Conservation (phyloP, 176 grass and related monocot species). For the Musa acuminata region DNA sequence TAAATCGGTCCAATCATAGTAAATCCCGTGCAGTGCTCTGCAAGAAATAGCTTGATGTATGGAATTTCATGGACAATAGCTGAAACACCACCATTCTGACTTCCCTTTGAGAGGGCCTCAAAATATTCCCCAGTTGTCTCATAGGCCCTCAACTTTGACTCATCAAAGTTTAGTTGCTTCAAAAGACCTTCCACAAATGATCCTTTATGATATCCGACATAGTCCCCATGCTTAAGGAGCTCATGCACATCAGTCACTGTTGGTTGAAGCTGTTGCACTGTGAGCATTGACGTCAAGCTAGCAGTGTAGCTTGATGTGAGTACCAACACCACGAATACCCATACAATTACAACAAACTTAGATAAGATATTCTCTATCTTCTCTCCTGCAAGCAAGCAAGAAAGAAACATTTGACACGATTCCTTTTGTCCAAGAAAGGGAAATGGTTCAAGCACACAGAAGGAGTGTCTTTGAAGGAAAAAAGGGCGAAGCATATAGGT, state of each 20-base stretch:
- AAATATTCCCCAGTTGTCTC: conserved; percentile 9
- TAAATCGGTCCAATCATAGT: conserved; percentile 54
- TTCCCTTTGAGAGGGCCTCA: conserved; percentile 43
- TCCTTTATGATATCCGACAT: conserved; percentile 26
- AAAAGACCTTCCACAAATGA: conserved; percentile 38
- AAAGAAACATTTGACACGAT: neutral
- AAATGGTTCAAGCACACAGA: neutral
- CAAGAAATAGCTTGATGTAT: conserved; percentile 49
- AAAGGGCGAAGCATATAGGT: neutral
- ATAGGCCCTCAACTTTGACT: conserved; percentile 31
- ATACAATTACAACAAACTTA: conserved; percentile 38
- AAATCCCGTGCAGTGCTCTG: conserved; percentile 31
- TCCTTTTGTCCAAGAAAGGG: neutral
- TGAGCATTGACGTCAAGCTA: conserved; percentile 43
- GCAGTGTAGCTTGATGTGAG: conserved; percentile 56
- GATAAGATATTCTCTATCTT: conserved; percentile 28
- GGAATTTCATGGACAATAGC: conserved; percentile 39
- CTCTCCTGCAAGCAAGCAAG: conserved; percentile 24
- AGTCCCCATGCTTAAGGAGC: conserved; percentile 29
- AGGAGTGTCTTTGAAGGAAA: neutral
- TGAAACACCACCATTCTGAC: conserved; percentile 42
- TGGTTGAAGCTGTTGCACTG: conserved; percentile 35
- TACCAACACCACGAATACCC: conserved; percentile 39
- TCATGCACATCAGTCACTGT: conserved; percentile 32
- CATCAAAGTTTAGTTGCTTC: conserved; percentile 30